Evolutionary conservation across 768 basidiomycete species (phyloP).

Genomic region (Solioccasus polychromus): DNA sequence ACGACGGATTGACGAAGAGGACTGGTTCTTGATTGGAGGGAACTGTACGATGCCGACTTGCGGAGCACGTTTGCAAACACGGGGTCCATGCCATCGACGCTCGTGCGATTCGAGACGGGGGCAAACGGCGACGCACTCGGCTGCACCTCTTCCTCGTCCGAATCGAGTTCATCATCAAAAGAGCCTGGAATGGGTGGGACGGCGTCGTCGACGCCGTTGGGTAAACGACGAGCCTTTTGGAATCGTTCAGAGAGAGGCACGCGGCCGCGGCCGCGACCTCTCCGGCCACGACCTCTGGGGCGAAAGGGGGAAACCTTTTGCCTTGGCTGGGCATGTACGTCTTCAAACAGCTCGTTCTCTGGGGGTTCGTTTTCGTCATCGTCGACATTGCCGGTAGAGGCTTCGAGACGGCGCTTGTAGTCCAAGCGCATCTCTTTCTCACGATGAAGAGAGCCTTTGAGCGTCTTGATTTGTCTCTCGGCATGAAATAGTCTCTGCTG

Average conservation of each 20-base stretch:
- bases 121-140: constrained; percentile 36
- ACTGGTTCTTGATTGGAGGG: constrained; percentile 47
- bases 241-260: constrained; percentile 59
- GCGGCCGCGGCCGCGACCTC: constrained; percentile 55
- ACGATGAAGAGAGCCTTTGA: constrained; percentile 73
- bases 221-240: constrained; percentile 53
- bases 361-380: constrained; percentile 37
- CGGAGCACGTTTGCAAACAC: constrained; percentile 76
- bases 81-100: constrained; percentile 87
- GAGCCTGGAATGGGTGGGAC: constrained; percentile 34
- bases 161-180: constrained; percentile 25
- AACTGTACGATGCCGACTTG: constrained; percentile 44
- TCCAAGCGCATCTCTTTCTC: constrained; percentile 83
- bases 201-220: constrained; percentile 34
- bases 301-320: constrained; percentile 55
- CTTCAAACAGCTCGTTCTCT: constrained; percentile 45
- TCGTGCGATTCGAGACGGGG: constrained; percentile 57
- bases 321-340: constrained; percentile 37
- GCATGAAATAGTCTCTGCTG: constrained; percentile 83
- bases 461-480: constrained; percentile 79
- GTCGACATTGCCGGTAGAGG: constrained; percentile 35
- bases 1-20: constrained; percentile 62
- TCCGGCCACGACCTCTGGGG: constrained; percentile 43
- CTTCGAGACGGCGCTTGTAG: constrained; percentile 52
- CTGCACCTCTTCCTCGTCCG: constrained; percentile 27